A percentile compares a stretch with the other conserved stretches of the same genome.
Evolutionary conservation across 495 filamentous ascomycete species (phyloP).

Genomic region (Elasticomyces elasticus): DNA sequence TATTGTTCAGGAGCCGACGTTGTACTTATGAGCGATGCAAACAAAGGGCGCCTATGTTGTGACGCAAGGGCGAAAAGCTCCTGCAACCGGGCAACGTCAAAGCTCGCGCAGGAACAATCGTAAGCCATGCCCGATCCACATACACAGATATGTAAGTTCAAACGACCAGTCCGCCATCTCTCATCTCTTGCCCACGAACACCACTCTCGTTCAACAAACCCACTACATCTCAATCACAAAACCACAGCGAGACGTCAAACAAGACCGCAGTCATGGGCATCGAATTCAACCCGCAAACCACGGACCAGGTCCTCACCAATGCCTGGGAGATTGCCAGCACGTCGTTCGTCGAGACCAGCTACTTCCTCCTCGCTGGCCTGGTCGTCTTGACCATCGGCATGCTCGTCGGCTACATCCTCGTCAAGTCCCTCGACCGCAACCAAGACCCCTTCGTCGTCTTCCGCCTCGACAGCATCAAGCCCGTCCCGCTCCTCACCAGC

Average conservation of each 20-base stretch:
- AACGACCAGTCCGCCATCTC: background rate
- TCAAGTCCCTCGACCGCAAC: background rate
- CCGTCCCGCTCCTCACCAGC: background rate
- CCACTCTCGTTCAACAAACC: background rate
- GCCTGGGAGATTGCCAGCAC: background rate
- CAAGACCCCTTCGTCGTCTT: conserved; percentile 1
- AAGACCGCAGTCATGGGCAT: conserved; percentile 2
- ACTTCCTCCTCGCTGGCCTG: conserved; percentile 6
- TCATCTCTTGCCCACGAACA: background rate
- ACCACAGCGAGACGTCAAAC: background rate
- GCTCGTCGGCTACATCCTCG: conserved; percentile 2
- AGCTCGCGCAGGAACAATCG: conserved; percentile 6
- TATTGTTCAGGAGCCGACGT: background rate
- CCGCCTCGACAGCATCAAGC: background rate
- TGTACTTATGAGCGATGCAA: background rate
- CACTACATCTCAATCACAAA: background rate
- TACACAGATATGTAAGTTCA: background rate
- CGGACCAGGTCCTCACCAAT: background rate
- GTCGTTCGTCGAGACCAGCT: background rate
- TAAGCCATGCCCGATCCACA: background rate
- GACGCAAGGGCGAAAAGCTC: background rate
- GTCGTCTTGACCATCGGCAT: background rate
- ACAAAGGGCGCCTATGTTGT: background rate
- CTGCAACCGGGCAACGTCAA: conserved; percentile 6
- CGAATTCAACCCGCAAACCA: background rate